These are phyloP conservation scores for Thraustotheca clavata DNA, from an alignment of 352 stramenopile genomes.

Conservation along the genomic window DNA sequence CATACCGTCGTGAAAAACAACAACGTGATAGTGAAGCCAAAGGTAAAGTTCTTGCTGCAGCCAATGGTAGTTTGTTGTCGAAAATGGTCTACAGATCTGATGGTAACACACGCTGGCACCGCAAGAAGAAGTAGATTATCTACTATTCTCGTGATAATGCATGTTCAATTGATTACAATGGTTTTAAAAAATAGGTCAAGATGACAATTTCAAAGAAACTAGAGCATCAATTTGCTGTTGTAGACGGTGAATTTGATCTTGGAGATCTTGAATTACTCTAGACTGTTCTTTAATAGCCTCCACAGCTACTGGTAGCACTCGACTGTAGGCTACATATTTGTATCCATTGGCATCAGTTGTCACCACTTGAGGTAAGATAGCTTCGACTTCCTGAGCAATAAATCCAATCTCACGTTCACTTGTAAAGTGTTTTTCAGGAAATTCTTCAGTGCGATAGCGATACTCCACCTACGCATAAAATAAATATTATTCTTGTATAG, in stretches of 20 bases:
- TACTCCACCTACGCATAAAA: conserved; percentile 41
- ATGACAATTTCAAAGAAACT: no score
- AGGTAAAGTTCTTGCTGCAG: no score
- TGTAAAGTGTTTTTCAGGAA: conserved; percentile 38
- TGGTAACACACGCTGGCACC: no score
- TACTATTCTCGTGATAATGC: no score
- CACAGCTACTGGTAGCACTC: conserved; percentile 66
- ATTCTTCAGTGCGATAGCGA: conserved; percentile 33
- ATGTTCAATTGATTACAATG: no score
- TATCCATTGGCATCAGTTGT: conserved; percentile 52
- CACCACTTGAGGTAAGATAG: conserved; percentile 75
- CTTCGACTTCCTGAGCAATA: conserved; percentile 81
- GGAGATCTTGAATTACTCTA: neutral
- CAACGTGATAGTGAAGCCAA: no score
- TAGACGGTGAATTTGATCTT: neutral
- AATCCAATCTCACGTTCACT: conserved; percentile 64
- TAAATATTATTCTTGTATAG: neutral
- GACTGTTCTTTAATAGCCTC: conserved; percentile 56
- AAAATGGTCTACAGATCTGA: no score
- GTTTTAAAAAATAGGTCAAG: no score
- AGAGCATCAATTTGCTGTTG: neutral
- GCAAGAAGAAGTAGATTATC: no score
- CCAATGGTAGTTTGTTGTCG: no score
- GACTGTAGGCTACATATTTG: conserved; percentile 84
- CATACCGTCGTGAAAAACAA: no score